Evolutionary conservation across 331 rosid species (phyloP).

Genomic region (Ulmus americana): DNA sequence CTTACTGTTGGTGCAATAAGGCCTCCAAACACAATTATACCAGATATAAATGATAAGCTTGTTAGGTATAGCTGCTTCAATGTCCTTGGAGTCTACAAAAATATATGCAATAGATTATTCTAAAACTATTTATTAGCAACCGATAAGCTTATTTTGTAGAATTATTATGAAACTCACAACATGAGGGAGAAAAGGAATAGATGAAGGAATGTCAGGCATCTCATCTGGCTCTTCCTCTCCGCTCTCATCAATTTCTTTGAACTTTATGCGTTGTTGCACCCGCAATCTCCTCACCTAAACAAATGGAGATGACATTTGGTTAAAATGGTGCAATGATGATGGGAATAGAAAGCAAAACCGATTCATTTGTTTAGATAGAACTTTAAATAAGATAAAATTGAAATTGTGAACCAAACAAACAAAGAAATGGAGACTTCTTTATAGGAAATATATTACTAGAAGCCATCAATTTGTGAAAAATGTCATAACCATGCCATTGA

Average conservation of each 20-base stretch:
- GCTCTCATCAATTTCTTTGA: slow-evolving; percentile 27
- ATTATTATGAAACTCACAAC: slow-evolving; percentile 47
- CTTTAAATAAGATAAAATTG: no score
- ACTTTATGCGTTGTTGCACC: slow-evolving; percentile 67
- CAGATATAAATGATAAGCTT: slow-evolving; percentile 56
- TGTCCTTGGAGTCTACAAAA: slow-evolving; percentile 64
- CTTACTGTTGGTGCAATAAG: slow-evolving; percentile 87
- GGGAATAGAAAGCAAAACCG: no score
- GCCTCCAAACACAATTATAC: slow-evolving; percentile 78
- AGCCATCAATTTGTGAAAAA: no score
- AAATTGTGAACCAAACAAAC: no score
- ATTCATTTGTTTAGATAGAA: no score
- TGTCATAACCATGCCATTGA: no score
- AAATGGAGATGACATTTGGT: neutral
- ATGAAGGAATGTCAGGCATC: slow-evolving; percentile 88
- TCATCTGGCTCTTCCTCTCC: slow-evolving; percentile 61
- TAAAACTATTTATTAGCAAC: neutral
- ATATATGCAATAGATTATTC: slow-evolving; percentile 15
- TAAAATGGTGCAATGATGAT: no score
- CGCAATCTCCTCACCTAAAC: slow-evolving; percentile 84
- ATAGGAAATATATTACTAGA: no score
- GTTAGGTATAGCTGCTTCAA: slow-evolving; percentile 79
- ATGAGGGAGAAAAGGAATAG: slow-evolving; percentile 79
- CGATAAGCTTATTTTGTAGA: neutral
- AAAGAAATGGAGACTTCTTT: no score